Evolutionary conservation across 345 rosid species (phyloP).

Genomic region (Geranium rotundifolium): DNA sequence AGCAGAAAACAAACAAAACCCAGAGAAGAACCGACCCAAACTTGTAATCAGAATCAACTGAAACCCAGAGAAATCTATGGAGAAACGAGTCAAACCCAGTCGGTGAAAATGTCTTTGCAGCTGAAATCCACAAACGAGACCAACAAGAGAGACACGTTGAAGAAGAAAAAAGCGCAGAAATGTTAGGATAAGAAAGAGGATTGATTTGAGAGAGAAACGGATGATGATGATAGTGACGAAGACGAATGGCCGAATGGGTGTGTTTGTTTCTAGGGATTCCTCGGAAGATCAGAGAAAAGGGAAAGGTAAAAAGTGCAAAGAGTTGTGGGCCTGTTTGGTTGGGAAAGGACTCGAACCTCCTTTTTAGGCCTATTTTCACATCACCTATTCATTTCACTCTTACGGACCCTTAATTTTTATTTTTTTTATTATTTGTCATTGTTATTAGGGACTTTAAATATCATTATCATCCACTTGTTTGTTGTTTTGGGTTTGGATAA

Average conservation of each 20-base stretch:
- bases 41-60: slow-evolving; percentile 5
- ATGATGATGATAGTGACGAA: background rate
- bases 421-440: background rate
- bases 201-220: background rate
- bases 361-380: background rate
- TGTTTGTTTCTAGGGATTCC: slow-evolving; percentile 9
- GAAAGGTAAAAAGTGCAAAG: slow-evolving; percentile 7
- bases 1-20: slow-evolving; percentile 2
- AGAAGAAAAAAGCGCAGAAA: slow-evolving; percentile 1
- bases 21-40: slow-evolving; percentile 2
- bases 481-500: background rate
- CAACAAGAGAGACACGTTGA: background rate
- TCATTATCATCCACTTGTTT: background rate
- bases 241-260: background rate
- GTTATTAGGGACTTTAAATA: too few species aligned
- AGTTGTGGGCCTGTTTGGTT: slow-evolving; percentile 6
- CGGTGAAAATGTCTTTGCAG: background rate
- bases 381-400: background rate
- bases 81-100: background rate
- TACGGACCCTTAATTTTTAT: background rate
- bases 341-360: background rate
- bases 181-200: background rate
- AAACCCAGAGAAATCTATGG: background rate
- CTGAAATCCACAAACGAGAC: background rate
- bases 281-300: background rate